Evolutionary conservation across 2,329 filamentous ascomycete species (phyloP).

Genomic region (Aspergillus aculeatinus): DNA sequence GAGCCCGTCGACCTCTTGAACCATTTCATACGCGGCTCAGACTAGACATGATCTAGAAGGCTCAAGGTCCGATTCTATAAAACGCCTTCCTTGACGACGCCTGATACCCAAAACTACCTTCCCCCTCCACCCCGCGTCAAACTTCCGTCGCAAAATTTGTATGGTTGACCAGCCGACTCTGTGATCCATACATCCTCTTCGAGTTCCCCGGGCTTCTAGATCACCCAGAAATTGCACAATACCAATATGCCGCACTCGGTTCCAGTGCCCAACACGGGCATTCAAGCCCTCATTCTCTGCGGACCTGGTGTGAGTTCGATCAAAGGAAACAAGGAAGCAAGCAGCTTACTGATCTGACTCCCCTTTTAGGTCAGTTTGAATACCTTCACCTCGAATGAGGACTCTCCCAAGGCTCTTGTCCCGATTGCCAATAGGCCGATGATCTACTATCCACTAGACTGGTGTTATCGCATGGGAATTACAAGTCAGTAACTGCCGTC

Average conservation of each 20-base stretch:
- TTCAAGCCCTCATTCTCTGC: conserved; percentile 51
- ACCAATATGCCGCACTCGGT: conserved; percentile 31
- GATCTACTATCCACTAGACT: conserved; percentile 52
- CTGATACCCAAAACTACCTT: neutral
- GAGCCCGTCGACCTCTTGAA: neutral
- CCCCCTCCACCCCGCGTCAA: neutral
- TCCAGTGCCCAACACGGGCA: conserved; percentile 57
- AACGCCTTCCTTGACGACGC: neutral
- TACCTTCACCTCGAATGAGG: conserved; percentile 51
- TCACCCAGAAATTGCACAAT: neutral
- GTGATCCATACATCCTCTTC: neutral
- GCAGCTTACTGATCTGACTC: neutral
- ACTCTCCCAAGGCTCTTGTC: conserved; percentile 50
- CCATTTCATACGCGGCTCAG: neutral
- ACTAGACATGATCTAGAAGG: neutral
- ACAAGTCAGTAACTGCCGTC: conserved; percentile 35
- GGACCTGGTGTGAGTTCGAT: conserved; percentile 40
- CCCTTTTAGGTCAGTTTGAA: conserved; percentile 41
- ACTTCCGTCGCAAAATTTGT: neutral
- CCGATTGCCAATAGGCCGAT: conserved; percentile 52
- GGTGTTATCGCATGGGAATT: conserved; percentile 51
- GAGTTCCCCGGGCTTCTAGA: neutral
- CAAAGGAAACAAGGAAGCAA: neutral
- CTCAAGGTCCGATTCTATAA: neutral
- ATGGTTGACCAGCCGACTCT: neutral